Conservation (phyloP, 1,284 basidiomycete genomes). For the Malassezia caprae region DNA sequence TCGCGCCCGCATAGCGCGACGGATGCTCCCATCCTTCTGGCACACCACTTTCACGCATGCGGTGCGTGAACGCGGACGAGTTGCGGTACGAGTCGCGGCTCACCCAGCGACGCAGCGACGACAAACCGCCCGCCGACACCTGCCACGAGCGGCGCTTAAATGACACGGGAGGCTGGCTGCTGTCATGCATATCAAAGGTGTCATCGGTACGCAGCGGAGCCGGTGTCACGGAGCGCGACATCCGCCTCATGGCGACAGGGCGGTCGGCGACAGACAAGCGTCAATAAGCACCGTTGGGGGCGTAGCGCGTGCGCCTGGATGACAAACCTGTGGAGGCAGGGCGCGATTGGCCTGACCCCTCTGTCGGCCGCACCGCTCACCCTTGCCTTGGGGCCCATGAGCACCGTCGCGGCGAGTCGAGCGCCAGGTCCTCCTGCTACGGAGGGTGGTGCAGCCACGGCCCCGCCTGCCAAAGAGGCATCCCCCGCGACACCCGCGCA, state of each 20-base stretch:
- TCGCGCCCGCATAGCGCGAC: constrained; percentile 5
- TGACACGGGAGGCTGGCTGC: background rate
- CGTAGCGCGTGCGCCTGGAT: background rate
- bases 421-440: background rate
- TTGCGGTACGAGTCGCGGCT: background rate
- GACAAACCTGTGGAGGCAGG: background rate
- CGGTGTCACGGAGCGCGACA: background rate
- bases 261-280: background rate
- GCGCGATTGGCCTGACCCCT: background rate
- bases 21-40: constrained; percentile 16
- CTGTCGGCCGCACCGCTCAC: background rate
- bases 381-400: background rate
- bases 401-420: background rate
- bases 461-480: background rate
- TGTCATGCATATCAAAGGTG: background rate
- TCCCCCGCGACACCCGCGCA: constrained; percentile 32
- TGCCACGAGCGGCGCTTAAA: constrained; percentile 15
- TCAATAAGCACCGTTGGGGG: background rate
- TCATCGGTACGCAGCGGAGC: background rate
- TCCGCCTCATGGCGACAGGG: background rate
- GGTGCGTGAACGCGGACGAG: background rate
- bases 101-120: constrained; percentile 8
- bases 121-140: background rate
- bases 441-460: background rate
- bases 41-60: background rate